A percentile compares a stretch with the other conserved stretches of the same genome.
Evolutionary conservation across 1,139 yeast species (phyloP).

Genomic region (Taiozyma sp.): DNA sequence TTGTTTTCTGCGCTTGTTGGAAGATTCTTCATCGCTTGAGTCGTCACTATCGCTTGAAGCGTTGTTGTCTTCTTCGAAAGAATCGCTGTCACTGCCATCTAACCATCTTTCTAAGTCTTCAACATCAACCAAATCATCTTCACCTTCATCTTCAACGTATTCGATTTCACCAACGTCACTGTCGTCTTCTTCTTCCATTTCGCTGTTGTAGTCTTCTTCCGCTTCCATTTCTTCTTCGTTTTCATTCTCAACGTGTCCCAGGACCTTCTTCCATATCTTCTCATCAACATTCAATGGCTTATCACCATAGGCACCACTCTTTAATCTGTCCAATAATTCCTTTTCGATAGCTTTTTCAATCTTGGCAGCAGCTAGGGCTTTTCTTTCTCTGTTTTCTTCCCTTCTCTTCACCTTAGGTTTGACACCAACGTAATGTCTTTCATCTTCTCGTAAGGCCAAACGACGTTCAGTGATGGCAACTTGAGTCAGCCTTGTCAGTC

Average conservation of each 20-base stretch:
- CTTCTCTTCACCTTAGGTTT: constrained; percentile 93
- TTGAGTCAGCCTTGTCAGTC: constrained; percentile 90
- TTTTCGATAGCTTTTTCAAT: constrained; percentile 95
- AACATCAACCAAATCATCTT: constrained; percentile 84
- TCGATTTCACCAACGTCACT: constrained; percentile 78
- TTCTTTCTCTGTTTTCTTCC: constrained; percentile 91
- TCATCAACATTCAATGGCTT: constrained; percentile 96
- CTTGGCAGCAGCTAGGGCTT: constrained; percentile 94
- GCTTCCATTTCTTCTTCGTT: constrained; percentile 61
- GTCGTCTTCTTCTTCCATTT: constrained; percentile 49
- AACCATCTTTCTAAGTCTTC: constrained; percentile 92
- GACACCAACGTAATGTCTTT: constrained; percentile 86
- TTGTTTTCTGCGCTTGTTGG: constrained; percentile 35
- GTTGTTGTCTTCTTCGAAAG: constrained; percentile 35
- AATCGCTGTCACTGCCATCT: constrained; percentile 56
- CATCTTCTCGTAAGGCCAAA: constrained; percentile 85
- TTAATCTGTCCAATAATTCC: constrained; percentile 87
- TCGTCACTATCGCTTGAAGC: constrained; percentile 31
- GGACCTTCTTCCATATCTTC: constrained; percentile 89
- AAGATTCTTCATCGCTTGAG: constrained; percentile 37
- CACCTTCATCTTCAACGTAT: constrained; percentile 81
- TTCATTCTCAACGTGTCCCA: constrained; percentile 67
- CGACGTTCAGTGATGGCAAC: constrained; percentile 96
- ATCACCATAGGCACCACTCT: constrained; percentile 98
- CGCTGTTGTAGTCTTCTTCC: constrained; percentile 52